Evolutionary conservation across 2,329 filamentous ascomycete genomes (phyloP).

Genomic region (Colletotrichum gigasporum): DNA sequence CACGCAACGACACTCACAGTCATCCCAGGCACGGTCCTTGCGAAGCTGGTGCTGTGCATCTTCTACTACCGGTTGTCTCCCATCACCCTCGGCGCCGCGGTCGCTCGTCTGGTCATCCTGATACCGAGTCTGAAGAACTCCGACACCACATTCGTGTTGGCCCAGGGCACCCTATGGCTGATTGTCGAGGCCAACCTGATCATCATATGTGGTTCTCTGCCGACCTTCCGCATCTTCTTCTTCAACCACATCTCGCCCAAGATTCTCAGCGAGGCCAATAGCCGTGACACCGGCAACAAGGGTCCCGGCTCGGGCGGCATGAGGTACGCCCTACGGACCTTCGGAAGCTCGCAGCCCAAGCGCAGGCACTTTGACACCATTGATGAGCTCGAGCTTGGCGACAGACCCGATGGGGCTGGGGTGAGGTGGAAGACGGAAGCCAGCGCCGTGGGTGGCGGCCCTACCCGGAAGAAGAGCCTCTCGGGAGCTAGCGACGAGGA

Average conservation of each 20-base stretch:
- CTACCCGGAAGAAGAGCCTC: background rate
- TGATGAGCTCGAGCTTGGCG: background rate
- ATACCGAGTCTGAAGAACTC: background rate
- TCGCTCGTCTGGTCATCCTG: constrained; percentile 10
- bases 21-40: constrained; percentile 42
- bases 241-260: constrained; percentile 46
- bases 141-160: constrained; percentile 1
- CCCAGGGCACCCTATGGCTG: constrained; percentile 15
- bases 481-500: background rate
- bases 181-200: constrained; percentile 50
- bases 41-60: constrained; percentile 48
- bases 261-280: constrained; percentile 37
- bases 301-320: background rate
- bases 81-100: constrained; percentile 28
- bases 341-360: background rate
- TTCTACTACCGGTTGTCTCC: constrained; percentile 49
- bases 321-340: background rate
- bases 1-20: constrained; percentile 41
- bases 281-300: background rate
- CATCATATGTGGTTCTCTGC: constrained; percentile 50
- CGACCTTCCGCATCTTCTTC: constrained; percentile 51
- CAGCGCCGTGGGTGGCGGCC: background rate
- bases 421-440: background rate
- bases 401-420: background rate
- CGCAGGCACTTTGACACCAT: background rate